Evolutionary conservation across 345 rosid species (phyloP).

Genomic region (Cardamine chenopodiifolia): DNA sequence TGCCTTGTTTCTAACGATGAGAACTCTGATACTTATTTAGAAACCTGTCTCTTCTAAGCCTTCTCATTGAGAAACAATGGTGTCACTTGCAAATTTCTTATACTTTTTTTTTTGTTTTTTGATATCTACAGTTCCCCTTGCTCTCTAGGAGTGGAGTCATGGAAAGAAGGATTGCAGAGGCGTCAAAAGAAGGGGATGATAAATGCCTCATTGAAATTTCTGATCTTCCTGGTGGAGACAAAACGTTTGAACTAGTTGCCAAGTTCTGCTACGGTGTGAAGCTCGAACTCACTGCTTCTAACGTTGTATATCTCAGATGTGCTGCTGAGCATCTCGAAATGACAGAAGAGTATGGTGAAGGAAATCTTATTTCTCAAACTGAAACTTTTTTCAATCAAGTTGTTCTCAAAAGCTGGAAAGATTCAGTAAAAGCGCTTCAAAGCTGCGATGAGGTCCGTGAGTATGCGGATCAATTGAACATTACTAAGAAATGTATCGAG

Average conservation of each 20-base stretch:
- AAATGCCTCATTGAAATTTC: slow-evolving; percentile 62
- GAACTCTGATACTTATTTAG: not conserved
- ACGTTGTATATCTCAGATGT: slow-evolving; percentile 78
- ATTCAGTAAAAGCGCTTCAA: slow-evolving; percentile 77
- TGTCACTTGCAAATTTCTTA: slow-evolving; percentile 25
- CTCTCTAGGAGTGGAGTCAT: slow-evolving; percentile 92
- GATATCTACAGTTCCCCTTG: slow-evolving; percentile 78
- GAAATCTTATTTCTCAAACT: slow-evolving; percentile 72
- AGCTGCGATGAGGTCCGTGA: slow-evolving; percentile 72
- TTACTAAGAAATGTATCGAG: slow-evolving; percentile 78
- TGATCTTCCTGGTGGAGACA: slow-evolving; percentile 82
- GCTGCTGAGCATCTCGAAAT: slow-evolving; percentile 89
- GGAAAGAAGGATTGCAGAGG: slow-evolving; percentile 86
- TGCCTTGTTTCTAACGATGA: not conserved
- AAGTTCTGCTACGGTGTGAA: slow-evolving; percentile 99
- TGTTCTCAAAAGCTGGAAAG: slow-evolving; percentile 89
- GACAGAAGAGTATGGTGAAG: slow-evolving; percentile 96
- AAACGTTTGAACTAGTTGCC: slow-evolving; percentile 91
- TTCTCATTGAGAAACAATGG: slow-evolving; percentile 11
- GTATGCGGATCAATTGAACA: slow-evolving; percentile 69
- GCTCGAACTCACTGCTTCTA: slow-evolving; percentile 88
- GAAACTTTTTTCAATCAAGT: slow-evolving; percentile 89
- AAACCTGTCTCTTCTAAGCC: not conserved
- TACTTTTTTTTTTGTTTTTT: not conserved
- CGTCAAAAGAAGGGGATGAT: slow-evolving; percentile 71